Conservation (phyloP, 2,329 filamentous ascomycete genomes). For the Basipetospora sp. region DNA sequence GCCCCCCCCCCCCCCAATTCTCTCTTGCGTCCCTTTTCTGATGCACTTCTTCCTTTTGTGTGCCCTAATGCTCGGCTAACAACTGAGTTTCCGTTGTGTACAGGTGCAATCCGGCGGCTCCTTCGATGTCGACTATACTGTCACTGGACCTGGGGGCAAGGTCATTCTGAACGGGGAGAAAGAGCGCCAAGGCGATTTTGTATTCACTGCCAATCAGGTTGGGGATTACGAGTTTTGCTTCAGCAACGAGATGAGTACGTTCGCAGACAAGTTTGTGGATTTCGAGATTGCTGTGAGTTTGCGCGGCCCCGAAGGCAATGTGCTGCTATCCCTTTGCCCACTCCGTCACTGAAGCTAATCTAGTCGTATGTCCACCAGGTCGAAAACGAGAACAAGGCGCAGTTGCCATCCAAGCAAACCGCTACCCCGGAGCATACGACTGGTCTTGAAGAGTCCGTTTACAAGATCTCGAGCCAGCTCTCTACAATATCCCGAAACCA, state of each 20-base stretch:
- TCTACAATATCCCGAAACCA: constrained; percentile 93
- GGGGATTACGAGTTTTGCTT: constrained; percentile 98
- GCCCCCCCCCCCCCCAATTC: neutral
- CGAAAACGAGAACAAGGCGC: constrained; percentile 73
- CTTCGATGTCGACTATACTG: constrained; percentile 90
- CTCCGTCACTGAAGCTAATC: too few species aligned
- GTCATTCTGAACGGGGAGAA: constrained; percentile 74
- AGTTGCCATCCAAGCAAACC: constrained; percentile 77
- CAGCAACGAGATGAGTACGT: constrained; percentile 95
- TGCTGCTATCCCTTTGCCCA: neutral
- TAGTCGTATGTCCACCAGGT: constrained; percentile 38
- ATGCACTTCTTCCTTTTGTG: too few species aligned
- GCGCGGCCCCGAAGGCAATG: neutral
- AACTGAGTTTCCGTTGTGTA: neutral
- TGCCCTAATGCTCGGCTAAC: too few species aligned
- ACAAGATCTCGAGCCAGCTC: constrained; percentile 83
- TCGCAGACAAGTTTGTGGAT: constrained; percentile 92
- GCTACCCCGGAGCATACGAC: constrained; percentile 79
- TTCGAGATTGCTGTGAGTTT: constrained; percentile 80
- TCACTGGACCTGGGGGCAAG: constrained; percentile 68
- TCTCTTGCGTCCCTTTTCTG: neutral
- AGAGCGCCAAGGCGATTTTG: constrained; percentile 90
- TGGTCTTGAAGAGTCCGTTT: constrained; percentile 79
- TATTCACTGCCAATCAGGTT: constrained; percentile 76
- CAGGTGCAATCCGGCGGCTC: constrained; percentile 96